These are phyloP conservation scores for Avicennia marina DNA, from an alignment of 257 asterid species.

Conservation along the genomic window DNA sequence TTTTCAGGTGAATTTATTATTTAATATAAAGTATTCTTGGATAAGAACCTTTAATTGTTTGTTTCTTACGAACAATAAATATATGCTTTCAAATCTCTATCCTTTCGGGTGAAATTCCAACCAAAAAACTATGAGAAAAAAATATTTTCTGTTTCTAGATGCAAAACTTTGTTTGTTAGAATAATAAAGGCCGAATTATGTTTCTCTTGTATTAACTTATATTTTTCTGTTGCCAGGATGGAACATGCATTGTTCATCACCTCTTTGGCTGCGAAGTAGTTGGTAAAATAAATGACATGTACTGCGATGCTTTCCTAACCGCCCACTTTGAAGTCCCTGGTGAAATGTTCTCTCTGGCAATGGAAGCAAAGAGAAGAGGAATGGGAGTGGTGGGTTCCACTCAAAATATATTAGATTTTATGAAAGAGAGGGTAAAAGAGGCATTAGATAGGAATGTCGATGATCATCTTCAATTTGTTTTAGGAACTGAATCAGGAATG, in stretches of 20 bases:
- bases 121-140: not conserved
- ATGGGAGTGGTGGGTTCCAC: constrained; percentile 99
- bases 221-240: constrained; percentile 51
- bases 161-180: too few relatives aligned
- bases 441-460: constrained; percentile 68
- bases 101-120: too few relatives aligned
- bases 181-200: not conserved
- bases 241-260: constrained; percentile 96
- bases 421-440: constrained; percentile 68
- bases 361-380: constrained; percentile 91
- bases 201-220: not conserved
- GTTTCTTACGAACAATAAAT: too few relatives aligned
- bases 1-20: constrained; percentile 64
- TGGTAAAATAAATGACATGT: constrained; percentile 71
- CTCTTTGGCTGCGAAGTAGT: constrained; percentile 94
- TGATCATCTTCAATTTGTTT: constrained; percentile 91
- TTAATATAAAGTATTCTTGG: not conserved
- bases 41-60: constrained; percentile 5
- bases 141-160: not conserved
- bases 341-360: constrained; percentile 90
- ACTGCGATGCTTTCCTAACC: constrained; percentile 84
- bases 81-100: too few relatives aligned
- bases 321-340: constrained; percentile 99
- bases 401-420: constrained; percentile 79
- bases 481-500: constrained; percentile 99